Base-by-base conservation (phyloP, 441 rosid species). In the Breynia disticha region DNA sequence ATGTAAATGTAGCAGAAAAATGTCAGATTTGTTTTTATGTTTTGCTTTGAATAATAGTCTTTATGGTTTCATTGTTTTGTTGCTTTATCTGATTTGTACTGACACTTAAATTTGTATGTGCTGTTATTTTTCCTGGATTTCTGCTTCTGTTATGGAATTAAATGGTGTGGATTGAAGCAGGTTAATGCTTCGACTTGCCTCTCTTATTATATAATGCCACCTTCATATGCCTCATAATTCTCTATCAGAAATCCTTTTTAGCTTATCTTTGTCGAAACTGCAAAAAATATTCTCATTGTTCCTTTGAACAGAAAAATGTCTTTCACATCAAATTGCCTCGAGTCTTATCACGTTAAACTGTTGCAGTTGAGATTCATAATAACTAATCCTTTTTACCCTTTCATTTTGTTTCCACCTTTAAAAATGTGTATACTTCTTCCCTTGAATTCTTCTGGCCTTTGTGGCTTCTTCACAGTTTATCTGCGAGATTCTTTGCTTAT, bases 331-430 rank as follows among this genome's bases (percentile, higher is more conserved):
- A 57, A 69, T 67, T 48, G 67, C 68, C 72, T 55, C 54, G 64
- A 47, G 35, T 65, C 71, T 55, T 54, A 43, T 68, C 67, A 48
- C 47, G 58, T 72, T 55, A 41, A 13, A 41, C 7, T 11, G 44
- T 4, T 69, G 68, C 78, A 42, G 14, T 71, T 74, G 47, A 69
- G 56, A 73, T 70, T 81, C 79, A 67, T 75, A 58, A 63, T 76
- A 78, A 75, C 73, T 77, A 52, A 62, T 69, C 70, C 81, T 80
- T 57, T 67, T 71, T 61, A 71, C 67, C 90, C 87, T 77, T 83
- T 78, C 79, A 75, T 79, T 80, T 80, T 76, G 70, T 72, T 79
- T 82, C 79, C 69, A 68, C 79, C 88, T 77, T 74, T 78, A 74
- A 67, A 55, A 74, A 48, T 47, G 65, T 78, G 69, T 60, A 55